These are phyloP conservation scores for Theobroma cacao DNA, from an alignment of 345 rosid genomes.

Conservation along the genomic window DNA sequence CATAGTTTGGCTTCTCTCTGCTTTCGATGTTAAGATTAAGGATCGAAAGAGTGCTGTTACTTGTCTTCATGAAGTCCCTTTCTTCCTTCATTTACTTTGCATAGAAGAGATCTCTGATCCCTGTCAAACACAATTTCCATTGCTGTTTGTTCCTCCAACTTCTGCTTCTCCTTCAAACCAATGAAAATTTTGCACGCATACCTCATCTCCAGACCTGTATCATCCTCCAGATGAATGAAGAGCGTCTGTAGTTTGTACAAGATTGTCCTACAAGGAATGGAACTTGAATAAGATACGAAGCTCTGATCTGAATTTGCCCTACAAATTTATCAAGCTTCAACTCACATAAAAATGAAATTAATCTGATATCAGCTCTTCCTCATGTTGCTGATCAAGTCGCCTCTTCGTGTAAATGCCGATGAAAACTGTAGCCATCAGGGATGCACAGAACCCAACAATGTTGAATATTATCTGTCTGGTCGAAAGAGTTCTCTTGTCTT, in stretches of 20 bases:
- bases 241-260: not conserved
- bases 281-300: not conserved
- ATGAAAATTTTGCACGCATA: not conserved
- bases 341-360: not conserved
- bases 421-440: not conserved
- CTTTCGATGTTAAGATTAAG: too few species aligned
- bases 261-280: not conserved
- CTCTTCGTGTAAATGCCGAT: conserved; percentile 2
- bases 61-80: too few species aligned
- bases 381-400: not conserved
- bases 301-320: not conserved
- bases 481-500: conserved; percentile 7
- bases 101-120: not conserved
- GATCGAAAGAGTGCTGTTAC: too few species aligned
- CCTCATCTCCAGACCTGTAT: not conserved
- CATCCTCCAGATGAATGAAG: not conserved
- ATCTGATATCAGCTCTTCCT: not conserved
- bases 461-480: not conserved
- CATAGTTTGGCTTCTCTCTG: not conserved
- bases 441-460: not conserved
- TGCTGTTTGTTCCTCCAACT: not conserved
- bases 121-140: not conserved
- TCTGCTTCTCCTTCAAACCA: not conserved
- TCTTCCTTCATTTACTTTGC: too few species aligned
- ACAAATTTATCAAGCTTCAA: not conserved